Evolutionary conservation across 495 filamentous ascomycete species (phyloP), one percentile per base, ranked within the genome.

Genomic region (Xylaria telfairii): DNA sequence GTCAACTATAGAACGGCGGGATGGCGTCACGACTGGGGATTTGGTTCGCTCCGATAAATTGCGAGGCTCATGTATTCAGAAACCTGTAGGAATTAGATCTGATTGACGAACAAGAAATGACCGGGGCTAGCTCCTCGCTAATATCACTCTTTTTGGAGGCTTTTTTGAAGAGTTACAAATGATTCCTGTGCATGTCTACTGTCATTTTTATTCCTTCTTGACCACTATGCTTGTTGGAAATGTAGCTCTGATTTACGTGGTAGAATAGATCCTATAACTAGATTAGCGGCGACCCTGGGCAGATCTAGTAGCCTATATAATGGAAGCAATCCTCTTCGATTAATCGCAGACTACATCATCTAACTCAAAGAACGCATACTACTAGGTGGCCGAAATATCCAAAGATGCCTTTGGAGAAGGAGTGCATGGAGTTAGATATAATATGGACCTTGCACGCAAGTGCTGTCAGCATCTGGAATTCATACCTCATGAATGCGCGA

Each of bases 1-100:
- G 32, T 10, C 17, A 61, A 68, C 8, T 61, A 68, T 68, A 68
- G 66, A 68, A 61, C 30, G 66, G 66, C 41, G 56, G 51, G 61
- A 47, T 24, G 66, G 66, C 66, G 66, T 68, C 56, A 37, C 28
- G 42, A 39, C 44, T 37, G 34, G 66, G 66, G 56, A 41, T 68
- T 61, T 68, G 66, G 42, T 46, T 61, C 41, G 49, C 21, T 68
- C 42, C 19, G 24, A 44, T 37, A 44, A 17, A 59, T 68, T 47
- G 3, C 28, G 44, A 49, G 41, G 28, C 62, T 49, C 28, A 51
- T 65, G 61, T 65, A 65, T 51, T 65, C 42, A 28, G 26, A 15
- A 17, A 65, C n/a, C 12, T 67, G 49, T 67, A 67, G 37, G 49
- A 44, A 56, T 67, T 67, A 56, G 34, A 67, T 67, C 30, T 67